Percentiles rank a stretch among this genome's conserved stretches.
phyloP scores from a whole-genome alignment of 495 filamentous ascomycete species.

The Thermothielavioides terrestris region DNA sequence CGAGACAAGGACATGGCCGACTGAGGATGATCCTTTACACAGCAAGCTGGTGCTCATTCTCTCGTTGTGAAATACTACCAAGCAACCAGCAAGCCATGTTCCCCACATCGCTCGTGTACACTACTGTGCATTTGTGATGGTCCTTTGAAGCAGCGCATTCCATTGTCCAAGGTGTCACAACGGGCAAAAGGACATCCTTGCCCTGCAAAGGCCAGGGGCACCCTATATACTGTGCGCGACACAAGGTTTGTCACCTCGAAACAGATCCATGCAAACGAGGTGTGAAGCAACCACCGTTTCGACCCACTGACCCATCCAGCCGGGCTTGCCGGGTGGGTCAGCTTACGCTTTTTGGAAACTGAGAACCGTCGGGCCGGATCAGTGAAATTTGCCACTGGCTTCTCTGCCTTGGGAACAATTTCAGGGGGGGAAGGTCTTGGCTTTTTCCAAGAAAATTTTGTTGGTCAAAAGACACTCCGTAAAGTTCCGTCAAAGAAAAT shows the following conservation, averaged over 20 bases:
- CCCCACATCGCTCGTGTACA: too few species aligned
- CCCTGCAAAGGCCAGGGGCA: too few species aligned
- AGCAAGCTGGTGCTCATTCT: slow-evolving; percentile 8
- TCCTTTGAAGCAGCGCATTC: too few species aligned
- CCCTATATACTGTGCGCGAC: too few species aligned
- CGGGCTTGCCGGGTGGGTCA: neutral
- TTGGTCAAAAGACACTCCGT: neutral
- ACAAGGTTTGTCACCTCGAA: too few species aligned
- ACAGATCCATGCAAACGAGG: too few species aligned
- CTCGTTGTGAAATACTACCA: slow-evolving; percentile 10
- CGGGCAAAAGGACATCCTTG: too few species aligned
- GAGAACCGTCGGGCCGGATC: neutral
- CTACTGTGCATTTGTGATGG: too few species aligned
- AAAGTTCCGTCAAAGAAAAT: too few species aligned
- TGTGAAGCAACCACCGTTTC: too few species aligned
- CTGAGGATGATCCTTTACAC: neutral
- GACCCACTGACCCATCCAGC: neutral
- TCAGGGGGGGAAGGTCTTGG: neutral
- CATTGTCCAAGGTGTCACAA: too few species aligned
- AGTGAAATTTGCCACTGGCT: neutral
- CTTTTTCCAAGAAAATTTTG: neutral
- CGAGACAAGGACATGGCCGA: neutral
- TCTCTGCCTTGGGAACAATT: neutral
- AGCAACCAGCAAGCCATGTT: slow-evolving; percentile 6
- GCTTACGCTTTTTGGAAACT: neutral